Percentiles rank a stretch among this genome's conserved stretches.
Conservation (phyloP, 1,284 basidiomycete species). For the Irpex lacteus region DNA sequence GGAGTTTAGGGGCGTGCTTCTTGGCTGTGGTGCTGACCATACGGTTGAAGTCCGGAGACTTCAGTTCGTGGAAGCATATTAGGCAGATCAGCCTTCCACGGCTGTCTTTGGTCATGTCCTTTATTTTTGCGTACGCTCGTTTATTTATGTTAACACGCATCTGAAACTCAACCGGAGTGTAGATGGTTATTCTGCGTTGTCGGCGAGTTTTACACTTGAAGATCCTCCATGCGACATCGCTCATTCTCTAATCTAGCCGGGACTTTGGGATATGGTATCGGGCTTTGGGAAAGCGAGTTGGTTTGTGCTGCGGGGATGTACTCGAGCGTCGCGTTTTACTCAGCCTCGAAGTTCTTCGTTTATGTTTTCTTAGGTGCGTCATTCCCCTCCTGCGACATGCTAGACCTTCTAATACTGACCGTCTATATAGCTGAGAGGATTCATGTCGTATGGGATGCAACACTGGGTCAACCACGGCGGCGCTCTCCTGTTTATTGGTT, state of each 20-base stretch:
- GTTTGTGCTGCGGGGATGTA: conserved; percentile 36
- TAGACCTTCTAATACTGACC: background rate
- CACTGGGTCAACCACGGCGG: conserved; percentile 21
- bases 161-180: conserved; percentile 3
- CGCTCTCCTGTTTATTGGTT: conserved; percentile 35
- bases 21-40: conserved; percentile 30
- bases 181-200: conserved; percentile 34
- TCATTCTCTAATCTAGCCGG: conserved; percentile 23
- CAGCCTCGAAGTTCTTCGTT: conserved; percentile 35
- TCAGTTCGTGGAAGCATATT: conserved; percentile 22
- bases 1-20: conserved; percentile 27
- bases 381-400: background rate
- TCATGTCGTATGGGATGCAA: conserved; percentile 33
- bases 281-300: conserved; percentile 27
- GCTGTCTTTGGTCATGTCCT: conserved; percentile 27
- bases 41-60: conserved; percentile 21
- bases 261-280: conserved; percentile 36
- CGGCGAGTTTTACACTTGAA: conserved; percentile 20
- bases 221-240: background rate
- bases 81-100: conserved; percentile 25
- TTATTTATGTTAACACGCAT: background rate
- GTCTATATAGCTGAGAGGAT: conserved; percentile 33
- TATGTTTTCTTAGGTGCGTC: conserved; percentile 35
- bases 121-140: conserved; percentile 29
- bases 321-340: conserved; percentile 38